phyloP scores from a whole-genome alignment of 306 rosid species.

The Lagenaria siceraria region DNA sequence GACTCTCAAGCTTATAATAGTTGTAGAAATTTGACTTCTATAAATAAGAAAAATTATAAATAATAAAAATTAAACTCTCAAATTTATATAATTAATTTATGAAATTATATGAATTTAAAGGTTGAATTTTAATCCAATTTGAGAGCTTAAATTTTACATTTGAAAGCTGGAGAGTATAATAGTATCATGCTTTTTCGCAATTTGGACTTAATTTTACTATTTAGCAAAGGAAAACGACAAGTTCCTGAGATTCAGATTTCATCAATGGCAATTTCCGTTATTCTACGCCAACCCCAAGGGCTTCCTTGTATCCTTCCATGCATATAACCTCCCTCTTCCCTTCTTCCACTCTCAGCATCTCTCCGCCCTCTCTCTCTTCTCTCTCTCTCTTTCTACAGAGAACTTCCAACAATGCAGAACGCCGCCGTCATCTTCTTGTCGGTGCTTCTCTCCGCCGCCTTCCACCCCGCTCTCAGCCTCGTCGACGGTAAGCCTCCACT shows the following conservation, averaged over 20 bases:
- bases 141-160: too few relatives aligned
- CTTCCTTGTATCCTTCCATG: background rate
- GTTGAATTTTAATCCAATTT: too few relatives aligned
- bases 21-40: too few relatives aligned
- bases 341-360: background rate
- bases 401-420: background rate
- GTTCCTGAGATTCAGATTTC: background rate
- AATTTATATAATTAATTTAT: too few relatives aligned
- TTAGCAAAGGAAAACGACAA: background rate
- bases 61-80: too few relatives aligned
- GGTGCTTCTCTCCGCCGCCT: slow-evolving; percentile 40
- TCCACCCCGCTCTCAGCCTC: slow-evolving; percentile 39
- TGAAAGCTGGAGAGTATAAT: too few relatives aligned
- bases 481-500: slow-evolving; percentile 45
- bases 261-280: background rate
- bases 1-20: too few relatives aligned
- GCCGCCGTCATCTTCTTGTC: slow-evolving; percentile 19
- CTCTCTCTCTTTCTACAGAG: background rate
- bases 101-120: too few relatives aligned
- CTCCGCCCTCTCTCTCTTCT: background rate
- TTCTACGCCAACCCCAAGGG: background rate
- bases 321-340: background rate
- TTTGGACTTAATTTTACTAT: background rate
- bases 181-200: too few relatives aligned
- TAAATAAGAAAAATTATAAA: too few relatives aligned